Conservation (phyloP, 345 rosid genomes). For the Bruguiera gymnorhiza region DNA sequence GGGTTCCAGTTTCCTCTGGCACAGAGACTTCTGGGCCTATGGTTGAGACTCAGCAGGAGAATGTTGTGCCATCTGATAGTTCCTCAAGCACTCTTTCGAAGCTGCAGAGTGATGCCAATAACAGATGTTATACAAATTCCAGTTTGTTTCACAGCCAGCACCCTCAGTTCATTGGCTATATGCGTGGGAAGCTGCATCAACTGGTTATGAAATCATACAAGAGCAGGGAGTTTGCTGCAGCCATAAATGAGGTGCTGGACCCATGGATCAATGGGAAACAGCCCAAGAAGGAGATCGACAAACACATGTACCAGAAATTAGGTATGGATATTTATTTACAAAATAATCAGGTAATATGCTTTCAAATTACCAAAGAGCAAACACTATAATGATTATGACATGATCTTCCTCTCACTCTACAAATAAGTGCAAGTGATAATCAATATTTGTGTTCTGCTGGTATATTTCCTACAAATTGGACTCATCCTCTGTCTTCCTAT, state of each 20-base stretch:
- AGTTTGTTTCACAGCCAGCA: slow-evolving; percentile 60
- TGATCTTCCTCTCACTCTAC: background rate
- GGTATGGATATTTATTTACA: slow-evolving; percentile 47
- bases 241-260: slow-evolving; percentile 93
- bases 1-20: slow-evolving; percentile 72
- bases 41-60: slow-evolving; percentile 33
- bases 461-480: background rate
- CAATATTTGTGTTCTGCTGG: background rate
- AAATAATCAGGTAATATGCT: background rate
- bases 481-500: background rate
- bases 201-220: slow-evolving; percentile 94
- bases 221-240: slow-evolving; percentile 93
- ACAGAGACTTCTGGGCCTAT: slow-evolving; percentile 39
- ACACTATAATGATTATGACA: background rate
- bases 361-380: background rate
- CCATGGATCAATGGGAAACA: slow-evolving; percentile 93
- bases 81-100: slow-evolving; percentile 37
- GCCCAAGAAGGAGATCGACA: slow-evolving; percentile 84
- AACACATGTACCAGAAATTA: slow-evolving; percentile 67
- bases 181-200: slow-evolving; percentile 89
- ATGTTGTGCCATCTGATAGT: slow-evolving; percentile 34
- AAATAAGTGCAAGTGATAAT: background rate
- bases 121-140: slow-evolving; percentile 28
- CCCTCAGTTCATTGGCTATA: slow-evolving; percentile 93
- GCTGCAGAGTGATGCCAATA: slow-evolving; percentile 23